Evolutionary conservation across 225 moss, liverwort and hornwort species (phyloP).

Genomic region (Straminergon stramineum): DNA sequence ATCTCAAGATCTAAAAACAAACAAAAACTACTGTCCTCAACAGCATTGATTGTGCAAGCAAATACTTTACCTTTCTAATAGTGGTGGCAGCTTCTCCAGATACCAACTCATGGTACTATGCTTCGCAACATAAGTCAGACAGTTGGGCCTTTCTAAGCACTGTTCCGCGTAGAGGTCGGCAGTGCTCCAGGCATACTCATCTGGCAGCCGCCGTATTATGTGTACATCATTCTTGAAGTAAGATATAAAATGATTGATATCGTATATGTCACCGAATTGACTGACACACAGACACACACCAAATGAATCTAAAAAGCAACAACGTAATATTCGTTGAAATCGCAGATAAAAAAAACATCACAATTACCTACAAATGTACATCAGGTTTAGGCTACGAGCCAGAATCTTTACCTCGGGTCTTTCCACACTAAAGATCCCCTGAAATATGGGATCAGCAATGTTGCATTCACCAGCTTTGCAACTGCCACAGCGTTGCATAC

Average conservation of each 20-base stretch:
- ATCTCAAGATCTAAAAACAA: background rate
- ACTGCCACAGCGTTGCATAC: constrained; percentile 60
- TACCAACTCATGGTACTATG: constrained; percentile 49
- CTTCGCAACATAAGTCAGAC: constrained; percentile 37
- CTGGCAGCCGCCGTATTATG: constrained; percentile 32
- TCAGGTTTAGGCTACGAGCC: too few species aligned
- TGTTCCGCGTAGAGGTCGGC: constrained; percentile 29
- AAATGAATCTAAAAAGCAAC: background rate
- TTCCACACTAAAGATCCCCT: constrained; percentile 45
- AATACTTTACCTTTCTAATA: constrained; percentile 35
- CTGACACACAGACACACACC: constrained; percentile 13
- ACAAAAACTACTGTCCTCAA: background rate
- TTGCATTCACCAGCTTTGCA: constrained; percentile 50
- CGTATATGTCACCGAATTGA: constrained; percentile 54
- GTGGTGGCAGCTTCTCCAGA: constrained; percentile 39
- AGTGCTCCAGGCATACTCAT: constrained; percentile 40
- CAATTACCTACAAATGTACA: background rate
- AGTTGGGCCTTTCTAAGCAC: constrained; percentile 40
- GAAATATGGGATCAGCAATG: constrained; percentile 46
- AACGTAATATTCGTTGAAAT: background rate
- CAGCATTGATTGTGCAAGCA: background rate
- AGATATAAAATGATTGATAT: constrained; percentile 46
- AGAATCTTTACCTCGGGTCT: constrained; percentile 29
- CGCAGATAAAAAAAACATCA: background rate
- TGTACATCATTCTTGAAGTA: constrained; percentile 44